Evolutionary conservation across 371 early-diverging fungal species (phyloP), one percentile per base, ranked within the genome.

Genomic region (Mucor sp.): DNA sequence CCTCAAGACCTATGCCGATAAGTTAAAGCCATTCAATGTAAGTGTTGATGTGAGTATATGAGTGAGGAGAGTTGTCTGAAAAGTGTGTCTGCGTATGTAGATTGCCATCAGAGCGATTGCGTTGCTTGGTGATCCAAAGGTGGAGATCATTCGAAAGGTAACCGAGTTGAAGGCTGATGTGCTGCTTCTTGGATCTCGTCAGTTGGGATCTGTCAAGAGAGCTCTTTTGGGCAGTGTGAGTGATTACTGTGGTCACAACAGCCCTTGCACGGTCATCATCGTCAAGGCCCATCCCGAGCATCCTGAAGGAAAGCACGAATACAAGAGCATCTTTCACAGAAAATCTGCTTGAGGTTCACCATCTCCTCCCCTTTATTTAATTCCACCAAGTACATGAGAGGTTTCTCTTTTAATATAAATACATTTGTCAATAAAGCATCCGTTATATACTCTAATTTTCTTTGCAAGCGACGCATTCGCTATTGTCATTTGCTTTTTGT

Each of bases 141-240:
- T 74, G 9, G 85, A 85, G 62, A 71, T 85, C 39, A 62, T 84
- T 21, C 69, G 79, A 4, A 80, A 84, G 55, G 71, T 68, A 9
- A 58, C 53, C 1, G 83, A 81, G 55, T 32, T 85, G 11, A 64
- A 78, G 7, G 85, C 83, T 1, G 80, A 83, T 64, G 63, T 69
- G 8, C 56, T 85, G 21, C 57, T 85, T 25, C 57, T 85, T 21
- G 85, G 85, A 3, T 76, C 74, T 39, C 76, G 85, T 19, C 74
- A 74, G 55, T 43, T 85, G 59, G 79, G 80, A 8, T 58, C 63
- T 14, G 57, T 78, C 4, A 75, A 75, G 63, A 60, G 79, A 50
- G 64, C 74, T 7, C 35, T 78, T 7, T 35, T 78, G 23, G 79
- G 79, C 27, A 76, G 76, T 32, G 76, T 76, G 1, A 78, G 79